Evolutionary conservation across 148 eudicot species (phyloP), one percentile per base, ranked within the genome.

Genomic region (Dysphania ambrosioides): DNA sequence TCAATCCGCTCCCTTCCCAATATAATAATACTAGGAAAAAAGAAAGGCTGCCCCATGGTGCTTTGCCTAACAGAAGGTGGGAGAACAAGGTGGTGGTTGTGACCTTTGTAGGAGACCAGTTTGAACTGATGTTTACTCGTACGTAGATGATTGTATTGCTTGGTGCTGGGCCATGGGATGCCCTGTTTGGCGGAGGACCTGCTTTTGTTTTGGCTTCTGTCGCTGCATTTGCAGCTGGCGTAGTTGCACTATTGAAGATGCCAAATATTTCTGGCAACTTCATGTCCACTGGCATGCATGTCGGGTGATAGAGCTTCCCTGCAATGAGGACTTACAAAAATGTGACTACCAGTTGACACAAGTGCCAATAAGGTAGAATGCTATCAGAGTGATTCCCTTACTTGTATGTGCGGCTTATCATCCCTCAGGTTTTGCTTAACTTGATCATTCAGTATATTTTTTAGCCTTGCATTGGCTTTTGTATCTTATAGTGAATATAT

Each of bases 91-190:
- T 35, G 19, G 18, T 16, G 31, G 27, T n/a, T n/a, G n/a, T n/a
- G n/a, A n/a, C n/a, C n/a, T n/a, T n/a, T n/a, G n/a, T 21, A 32
- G 40, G 16, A 35, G 18, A 57, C 18, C 16, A 72, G 23, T 38
- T 19, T 51, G 11, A 71, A 36, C 27, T 3, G 6, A 23, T 38
- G 57, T 30, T 35, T 30, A 44, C n/a, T 29, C 73, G 60, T 56
- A 29, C 74, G 24, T 60, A 92, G 97, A 92, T 95, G 97, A 82
- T 95, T 38, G 82, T 95, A 57, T 95, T 97, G 23, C 97, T 95
- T 77, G 98, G 96, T 75, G 98, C 98, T 64, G 98, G 98, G 57
- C 98, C 98, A 23, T 95, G 98, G 96, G 98, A 92, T 79, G 98
- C 89, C 21, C 77, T 95, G 49, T 95, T 95, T 81, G 98, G 98